Evolutionary conservation across 2,329 filamentous ascomycete genomes (phyloP).

Genomic region (Trichoderma asperellum): DNA sequence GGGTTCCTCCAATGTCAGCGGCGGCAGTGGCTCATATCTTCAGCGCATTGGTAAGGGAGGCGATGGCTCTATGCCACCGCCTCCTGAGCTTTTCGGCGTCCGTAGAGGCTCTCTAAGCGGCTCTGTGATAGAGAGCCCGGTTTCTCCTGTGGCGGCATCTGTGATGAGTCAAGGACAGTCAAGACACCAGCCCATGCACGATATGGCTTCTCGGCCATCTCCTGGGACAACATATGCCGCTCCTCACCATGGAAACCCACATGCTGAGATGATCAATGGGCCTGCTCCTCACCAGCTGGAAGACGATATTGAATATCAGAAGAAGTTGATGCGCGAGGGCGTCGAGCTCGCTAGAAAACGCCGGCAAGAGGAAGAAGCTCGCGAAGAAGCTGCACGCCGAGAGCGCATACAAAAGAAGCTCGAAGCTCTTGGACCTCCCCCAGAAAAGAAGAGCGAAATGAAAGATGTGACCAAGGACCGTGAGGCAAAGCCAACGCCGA

Average conservation of each 20-base stretch:
- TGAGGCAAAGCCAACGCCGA: constrained; percentile 40
- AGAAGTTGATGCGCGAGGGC: constrained; percentile 73
- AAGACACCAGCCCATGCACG: constrained; percentile 36
- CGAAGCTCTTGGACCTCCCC: constrained; percentile 68
- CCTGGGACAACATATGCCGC: constrained; percentile 49
- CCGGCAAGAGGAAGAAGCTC: constrained; percentile 68
- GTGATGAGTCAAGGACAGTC: constrained; percentile 37
- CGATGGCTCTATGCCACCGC: constrained; percentile 46
- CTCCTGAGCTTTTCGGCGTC: constrained; percentile 49
- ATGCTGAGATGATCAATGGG: constrained; percentile 39
- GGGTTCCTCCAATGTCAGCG: constrained; percentile 89
- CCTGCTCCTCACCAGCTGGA: constrained; percentile 44
- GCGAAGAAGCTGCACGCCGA: constrained; percentile 71
- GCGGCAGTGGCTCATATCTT: constrained; percentile 73
- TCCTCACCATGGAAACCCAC: constrained; percentile 41
- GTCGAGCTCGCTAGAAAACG: constrained; percentile 71
- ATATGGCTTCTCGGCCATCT: constrained; percentile 45
- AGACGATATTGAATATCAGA: constrained; percentile 66
- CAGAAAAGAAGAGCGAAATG: constrained; percentile 62
- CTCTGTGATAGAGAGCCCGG: constrained; percentile 53
- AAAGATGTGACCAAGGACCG: constrained; percentile 53
- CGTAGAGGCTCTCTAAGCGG: constrained; percentile 55
- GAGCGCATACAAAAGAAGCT: constrained; percentile 75
- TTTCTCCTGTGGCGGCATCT: constrained; percentile 47
- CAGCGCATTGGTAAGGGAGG: constrained; percentile 57